phyloP scores from a whole-genome alignment of 2,329 filamentous ascomycete genomes.

The Sporothrix pallida region DNA sequence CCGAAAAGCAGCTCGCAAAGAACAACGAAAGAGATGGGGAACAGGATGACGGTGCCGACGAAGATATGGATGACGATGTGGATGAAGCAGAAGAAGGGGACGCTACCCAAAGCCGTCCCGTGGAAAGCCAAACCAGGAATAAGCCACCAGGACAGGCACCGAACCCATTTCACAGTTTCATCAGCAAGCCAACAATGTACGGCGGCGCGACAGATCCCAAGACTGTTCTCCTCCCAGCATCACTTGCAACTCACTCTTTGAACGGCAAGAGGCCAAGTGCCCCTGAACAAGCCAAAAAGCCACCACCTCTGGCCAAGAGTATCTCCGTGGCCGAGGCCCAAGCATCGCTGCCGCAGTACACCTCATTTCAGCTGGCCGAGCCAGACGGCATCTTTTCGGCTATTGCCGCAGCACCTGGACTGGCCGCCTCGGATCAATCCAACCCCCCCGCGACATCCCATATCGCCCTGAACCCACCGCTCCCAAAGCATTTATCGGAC shows the following conservation, averaged over 20 bases:
- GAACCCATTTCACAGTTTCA: background rate
- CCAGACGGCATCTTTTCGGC: conserved; percentile 47
- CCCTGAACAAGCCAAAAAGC: background rate
- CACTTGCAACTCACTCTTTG: background rate
- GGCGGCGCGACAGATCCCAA: background rate
- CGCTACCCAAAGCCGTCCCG: background rate
- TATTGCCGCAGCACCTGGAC: conserved; percentile 27
- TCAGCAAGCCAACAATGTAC: conserved; percentile 8
- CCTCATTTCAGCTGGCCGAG: conserved; percentile 37
- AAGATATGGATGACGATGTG: conserved; percentile 10
- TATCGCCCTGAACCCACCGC: background rate
- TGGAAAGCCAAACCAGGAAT: background rate
- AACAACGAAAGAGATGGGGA: conserved; percentile 26
- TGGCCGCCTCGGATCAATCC: background rate
- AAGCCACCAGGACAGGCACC: no score
- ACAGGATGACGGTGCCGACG: background rate
- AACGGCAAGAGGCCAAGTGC: background rate
- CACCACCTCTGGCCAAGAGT: background rate
- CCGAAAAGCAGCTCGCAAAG: conserved; percentile 24
- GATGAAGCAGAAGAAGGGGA: background rate
- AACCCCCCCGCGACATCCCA: background rate
- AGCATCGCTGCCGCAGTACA: conserved; percentile 26
- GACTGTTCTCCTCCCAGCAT: conserved; percentile 13
- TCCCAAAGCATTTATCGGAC: conserved; percentile 43
- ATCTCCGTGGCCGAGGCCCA: background rate